Percentiles rank a stretch among this genome's conserved stretches.
phyloP scores from a whole-genome alignment of 2,329 filamentous ascomycete species.

The Lasiodiplodia citricola region DNA sequence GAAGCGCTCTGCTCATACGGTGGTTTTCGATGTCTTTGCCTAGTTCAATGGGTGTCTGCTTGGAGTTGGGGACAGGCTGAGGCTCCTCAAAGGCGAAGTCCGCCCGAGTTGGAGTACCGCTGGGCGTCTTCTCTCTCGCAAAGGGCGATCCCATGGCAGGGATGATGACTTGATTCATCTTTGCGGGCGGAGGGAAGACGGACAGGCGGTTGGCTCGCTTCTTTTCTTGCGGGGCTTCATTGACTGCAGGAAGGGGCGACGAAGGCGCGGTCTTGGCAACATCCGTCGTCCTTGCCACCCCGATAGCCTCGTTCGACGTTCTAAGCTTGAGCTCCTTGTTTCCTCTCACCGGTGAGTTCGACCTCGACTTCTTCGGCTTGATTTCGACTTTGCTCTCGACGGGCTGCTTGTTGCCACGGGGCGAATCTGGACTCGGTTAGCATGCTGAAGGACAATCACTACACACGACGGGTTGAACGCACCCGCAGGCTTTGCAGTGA shows the following conservation, averaged over 20 bases:
- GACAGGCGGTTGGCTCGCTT: conserved; percentile 36
- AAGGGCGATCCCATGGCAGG: background rate
- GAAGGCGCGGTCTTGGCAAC: conserved; percentile 11
- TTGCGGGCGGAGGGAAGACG: conserved; percentile 31
- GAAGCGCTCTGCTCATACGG: conserved; percentile 3
- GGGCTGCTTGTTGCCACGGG: background rate
- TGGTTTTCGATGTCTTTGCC: background rate
- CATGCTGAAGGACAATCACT: background rate
- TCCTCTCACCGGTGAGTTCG: background rate
- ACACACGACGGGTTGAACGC: background rate
- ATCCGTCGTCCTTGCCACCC: conserved; percentile 20
- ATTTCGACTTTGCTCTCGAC: conserved; percentile 4
- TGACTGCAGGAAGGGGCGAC: conserved; percentile 10
- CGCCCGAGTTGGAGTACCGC: background rate
- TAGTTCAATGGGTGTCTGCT: background rate
- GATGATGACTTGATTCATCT: background rate
- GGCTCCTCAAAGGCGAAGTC: background rate
- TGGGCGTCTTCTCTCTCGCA: background rate
- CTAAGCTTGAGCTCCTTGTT: background rate
- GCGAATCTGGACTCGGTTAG: background rate
- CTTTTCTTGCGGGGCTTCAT: conserved; percentile 30
- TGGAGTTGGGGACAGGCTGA: background rate
- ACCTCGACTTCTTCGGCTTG: background rate
- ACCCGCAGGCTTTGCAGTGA: background rate
- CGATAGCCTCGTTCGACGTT: background rate